Percentiles rank a stretch among this genome's conserved stretches.
phyloP scores from a whole-genome alignment of 768 basidiomycete species.

The Boletus rubropictus region DNA sequence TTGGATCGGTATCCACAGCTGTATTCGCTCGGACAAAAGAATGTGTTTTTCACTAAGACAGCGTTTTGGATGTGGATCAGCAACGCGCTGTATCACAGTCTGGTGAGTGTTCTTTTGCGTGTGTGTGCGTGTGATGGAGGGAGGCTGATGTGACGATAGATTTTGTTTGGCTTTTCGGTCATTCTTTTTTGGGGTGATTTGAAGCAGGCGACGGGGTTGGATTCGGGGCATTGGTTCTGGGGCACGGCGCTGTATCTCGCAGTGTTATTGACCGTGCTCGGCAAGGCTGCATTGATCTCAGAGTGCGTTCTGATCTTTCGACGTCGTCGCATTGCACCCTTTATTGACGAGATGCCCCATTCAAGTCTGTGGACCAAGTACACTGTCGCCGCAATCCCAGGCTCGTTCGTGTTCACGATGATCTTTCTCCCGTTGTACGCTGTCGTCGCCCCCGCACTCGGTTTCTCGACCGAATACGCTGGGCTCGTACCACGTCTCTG shows the following conservation, averaged over 20 bases:
- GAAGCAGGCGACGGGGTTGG: conserved; percentile 71
- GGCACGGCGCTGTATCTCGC: conserved; percentile 94
- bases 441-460: conserved; percentile 74
- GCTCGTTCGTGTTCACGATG: conserved; percentile 97
- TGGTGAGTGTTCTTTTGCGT: conserved; percentile 45
- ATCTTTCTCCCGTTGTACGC: conserved; percentile 88
- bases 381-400: conserved; percentile 95
- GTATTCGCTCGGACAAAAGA: conserved; percentile 90
- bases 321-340: not conserved
- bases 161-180: conserved; percentile 82
- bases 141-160: conserved; percentile 36
- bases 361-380: conserved; percentile 98
- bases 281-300: conserved; percentile 94
- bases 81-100: conserved; percentile 86
- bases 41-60: conserved; percentile 86
- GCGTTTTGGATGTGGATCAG: conserved; percentile 90
- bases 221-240: conserved; percentile 98
- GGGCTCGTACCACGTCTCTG: conserved; percentile 88
- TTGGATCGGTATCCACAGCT: conserved; percentile 96
- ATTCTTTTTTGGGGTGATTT: conserved; percentile 92
- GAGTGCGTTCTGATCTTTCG: conserved; percentile 58
- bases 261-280: conserved; percentile 89
- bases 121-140: not conserved
- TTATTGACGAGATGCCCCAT: not conserved
- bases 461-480: conserved; percentile 87